Evolutionary conservation across 208 protist genomes (phyloP), one percentile per base, ranked within the genome.

Genomic region (Acanthamoeba castellanii): DNA sequence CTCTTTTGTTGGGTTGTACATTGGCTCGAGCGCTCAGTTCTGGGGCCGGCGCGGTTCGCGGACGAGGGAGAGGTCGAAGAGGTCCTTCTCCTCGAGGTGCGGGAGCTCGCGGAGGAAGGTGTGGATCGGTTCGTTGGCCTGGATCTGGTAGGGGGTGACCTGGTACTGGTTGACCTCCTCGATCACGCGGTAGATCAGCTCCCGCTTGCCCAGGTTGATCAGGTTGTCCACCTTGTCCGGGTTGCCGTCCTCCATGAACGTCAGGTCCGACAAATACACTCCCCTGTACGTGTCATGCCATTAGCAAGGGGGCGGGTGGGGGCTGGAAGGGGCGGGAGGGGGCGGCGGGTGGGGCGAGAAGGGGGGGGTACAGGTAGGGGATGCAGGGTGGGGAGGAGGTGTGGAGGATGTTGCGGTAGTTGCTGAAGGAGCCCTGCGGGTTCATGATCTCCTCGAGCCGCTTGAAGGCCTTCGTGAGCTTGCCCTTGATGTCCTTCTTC

Each of bases 211-310:
- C 8, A 95, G 47, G 89, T 96, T 96, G 93, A 95, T 92, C 6
- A 96, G 93, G 55, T 52, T 70, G 42, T 92, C 87, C 1, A 96
- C 32, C 55, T 30, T 81, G 76, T 97, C 92, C 27, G 95, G 87
- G 74, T 97, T 98, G 68, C 97, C 97, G 42, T 98, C 97, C 20
- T 98, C 97, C 22, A 97, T 93, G 78, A 98, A 98, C 30, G 95
- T 97, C 18, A 98, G 95, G 96, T 98, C 97, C 8, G 95, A 91
- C 27, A 97, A 64, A 42, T 95, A 96, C 7, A 98, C 91, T 42
- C 97, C 97, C 8, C 95, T 94, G 70, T 95, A 68, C 27, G 22
- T 25, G 66, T 55, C 22, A 13, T 30, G 27, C 4, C 94, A 90
- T 3, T 2, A 95, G 7, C 70, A 3, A 64, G 6, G 45, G 50